These are phyloP conservation scores for Phialophora verrucosa DNA, from an alignment of 2,329 filamentous ascomycete genomes.

Conservation along the genomic window DNA sequence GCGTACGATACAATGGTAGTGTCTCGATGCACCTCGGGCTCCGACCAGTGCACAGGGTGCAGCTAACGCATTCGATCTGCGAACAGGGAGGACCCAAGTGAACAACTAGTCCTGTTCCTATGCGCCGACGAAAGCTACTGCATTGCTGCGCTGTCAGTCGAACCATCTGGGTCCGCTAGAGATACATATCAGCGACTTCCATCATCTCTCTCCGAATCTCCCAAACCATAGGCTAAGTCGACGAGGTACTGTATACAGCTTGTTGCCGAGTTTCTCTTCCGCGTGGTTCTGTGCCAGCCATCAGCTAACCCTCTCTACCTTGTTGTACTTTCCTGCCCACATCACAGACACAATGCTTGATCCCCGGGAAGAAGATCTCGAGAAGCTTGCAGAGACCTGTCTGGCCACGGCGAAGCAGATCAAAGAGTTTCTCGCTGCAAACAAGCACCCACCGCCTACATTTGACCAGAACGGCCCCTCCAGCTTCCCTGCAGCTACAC, in stretches of 20 bases:
- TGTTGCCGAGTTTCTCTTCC: background rate
- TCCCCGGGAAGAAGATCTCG: constrained; percentile 33
- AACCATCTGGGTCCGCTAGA: background rate
- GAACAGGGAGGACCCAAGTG: background rate
- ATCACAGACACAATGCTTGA: constrained; percentile 23
- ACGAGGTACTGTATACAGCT: constrained; percentile 3
- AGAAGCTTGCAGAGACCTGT: constrained; percentile 34
- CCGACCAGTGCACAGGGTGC: background rate
- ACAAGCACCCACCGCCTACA: constrained; percentile 27
- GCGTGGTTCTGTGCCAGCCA: background rate
- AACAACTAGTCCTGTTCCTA: constrained; percentile 11
- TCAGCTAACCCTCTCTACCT: background rate
- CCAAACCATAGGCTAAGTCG: background rate
- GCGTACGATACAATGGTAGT: background rate
- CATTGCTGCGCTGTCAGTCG: constrained; percentile 28
- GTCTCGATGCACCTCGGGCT: background rate
- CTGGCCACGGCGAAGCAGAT: constrained; percentile 32
- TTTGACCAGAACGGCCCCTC: constrained; percentile 34
- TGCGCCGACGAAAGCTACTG: constrained; percentile 20
- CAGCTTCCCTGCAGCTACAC: constrained; percentile 26
- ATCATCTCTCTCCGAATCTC: background rate
- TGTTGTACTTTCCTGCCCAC: background rate
- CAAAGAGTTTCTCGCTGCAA: constrained; percentile 32
- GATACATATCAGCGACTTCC: constrained; percentile 7
- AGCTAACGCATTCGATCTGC: background rate